These are phyloP conservation scores for Ambrosia hybrid DNA, from an alignment of 140 eudicot species.

Conservation along the genomic window DNA sequence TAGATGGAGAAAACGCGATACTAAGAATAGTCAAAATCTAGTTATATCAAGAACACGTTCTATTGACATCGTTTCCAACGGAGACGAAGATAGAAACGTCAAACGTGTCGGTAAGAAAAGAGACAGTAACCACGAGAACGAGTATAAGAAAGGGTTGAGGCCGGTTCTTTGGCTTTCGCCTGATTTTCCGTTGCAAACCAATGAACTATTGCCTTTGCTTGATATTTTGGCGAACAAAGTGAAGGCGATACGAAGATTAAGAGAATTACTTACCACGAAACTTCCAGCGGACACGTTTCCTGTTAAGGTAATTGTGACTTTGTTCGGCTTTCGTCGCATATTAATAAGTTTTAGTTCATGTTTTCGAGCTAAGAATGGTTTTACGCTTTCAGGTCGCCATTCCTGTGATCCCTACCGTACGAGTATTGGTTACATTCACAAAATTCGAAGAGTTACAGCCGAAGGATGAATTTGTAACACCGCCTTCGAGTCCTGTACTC, in stretches of 20 bases:
- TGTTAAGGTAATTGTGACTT: conserved; percentile 56
- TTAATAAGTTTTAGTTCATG: neutral
- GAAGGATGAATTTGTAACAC: conserved; percentile 76
- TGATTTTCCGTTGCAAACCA: conserved; percentile 65
- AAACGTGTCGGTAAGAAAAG: conserved; percentile 36
- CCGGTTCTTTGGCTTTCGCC: conserved; percentile 89
- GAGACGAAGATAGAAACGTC: conserved; percentile 46
- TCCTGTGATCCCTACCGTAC: conserved; percentile 79
- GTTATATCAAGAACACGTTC: conserved; percentile 53
- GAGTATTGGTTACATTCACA: conserved; percentile 83
- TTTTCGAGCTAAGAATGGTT: conserved; percentile 7
- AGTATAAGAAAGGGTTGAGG: conserved; percentile 91
- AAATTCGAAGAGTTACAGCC: conserved; percentile 81
- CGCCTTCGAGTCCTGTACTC: conserved; percentile 76
- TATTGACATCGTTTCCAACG: conserved; percentile 43
- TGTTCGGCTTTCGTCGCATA: conserved; percentile 9
- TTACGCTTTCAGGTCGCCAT: conserved; percentile 65
- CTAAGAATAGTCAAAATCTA: conserved; percentile 43
- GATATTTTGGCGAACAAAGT: conserved; percentile 88
- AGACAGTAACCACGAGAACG: conserved; percentile 61
- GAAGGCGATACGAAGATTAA: conserved; percentile 76
- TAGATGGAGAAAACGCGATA: conserved; percentile 61
- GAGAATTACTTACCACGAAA: conserved; percentile 91
- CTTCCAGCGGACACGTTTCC: conserved; percentile 89
- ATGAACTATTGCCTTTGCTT: conserved; percentile 80